These are phyloP conservation scores for Solanum phureja DNA, from an alignment of 257 asterid genomes.

Conservation along the genomic window DNA sequence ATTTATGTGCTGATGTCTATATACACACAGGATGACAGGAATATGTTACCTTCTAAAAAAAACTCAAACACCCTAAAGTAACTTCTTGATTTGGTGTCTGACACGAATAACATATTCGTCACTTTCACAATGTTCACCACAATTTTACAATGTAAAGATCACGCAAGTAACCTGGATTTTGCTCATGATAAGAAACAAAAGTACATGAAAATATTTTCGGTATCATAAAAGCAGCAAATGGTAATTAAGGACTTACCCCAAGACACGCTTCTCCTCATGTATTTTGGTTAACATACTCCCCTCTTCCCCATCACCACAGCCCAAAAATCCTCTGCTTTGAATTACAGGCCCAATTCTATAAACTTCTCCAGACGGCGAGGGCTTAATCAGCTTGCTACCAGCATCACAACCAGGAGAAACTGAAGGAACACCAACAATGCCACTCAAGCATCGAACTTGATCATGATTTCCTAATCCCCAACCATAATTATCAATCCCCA, in stretches of 20 bases:
- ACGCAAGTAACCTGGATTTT: background rate
- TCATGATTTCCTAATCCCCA: constrained; percentile 4
- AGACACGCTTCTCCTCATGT: constrained; percentile 60
- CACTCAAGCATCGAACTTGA: constrained; percentile 40
- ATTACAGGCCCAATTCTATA: background rate
- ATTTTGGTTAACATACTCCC: constrained; percentile 57
- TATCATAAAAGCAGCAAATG: no score
- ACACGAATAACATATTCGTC: background rate
- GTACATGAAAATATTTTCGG: background rate
- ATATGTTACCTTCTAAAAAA: background rate
- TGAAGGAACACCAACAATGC: constrained; percentile 28
- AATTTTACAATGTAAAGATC: background rate
- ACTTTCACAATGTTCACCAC: background rate
- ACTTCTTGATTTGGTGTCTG: background rate
- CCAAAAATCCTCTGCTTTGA: constrained; percentile 74
- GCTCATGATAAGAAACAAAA: background rate
- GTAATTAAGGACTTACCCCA: constrained; percentile 40
- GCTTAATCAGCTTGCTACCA: constrained; percentile 4
- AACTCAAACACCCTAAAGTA: background rate
- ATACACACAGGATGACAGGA: background rate
- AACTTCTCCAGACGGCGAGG: constrained; percentile 3
- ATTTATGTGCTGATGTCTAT: background rate
- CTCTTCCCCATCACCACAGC: constrained; percentile 79
- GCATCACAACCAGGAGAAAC: constrained; percentile 6
- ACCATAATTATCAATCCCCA: constrained; percentile 1